These are phyloP conservation scores for Nannochloropsis gaditana DNA, from an alignment of 108 stramenopile species.

Conservation along the genomic window DNA sequence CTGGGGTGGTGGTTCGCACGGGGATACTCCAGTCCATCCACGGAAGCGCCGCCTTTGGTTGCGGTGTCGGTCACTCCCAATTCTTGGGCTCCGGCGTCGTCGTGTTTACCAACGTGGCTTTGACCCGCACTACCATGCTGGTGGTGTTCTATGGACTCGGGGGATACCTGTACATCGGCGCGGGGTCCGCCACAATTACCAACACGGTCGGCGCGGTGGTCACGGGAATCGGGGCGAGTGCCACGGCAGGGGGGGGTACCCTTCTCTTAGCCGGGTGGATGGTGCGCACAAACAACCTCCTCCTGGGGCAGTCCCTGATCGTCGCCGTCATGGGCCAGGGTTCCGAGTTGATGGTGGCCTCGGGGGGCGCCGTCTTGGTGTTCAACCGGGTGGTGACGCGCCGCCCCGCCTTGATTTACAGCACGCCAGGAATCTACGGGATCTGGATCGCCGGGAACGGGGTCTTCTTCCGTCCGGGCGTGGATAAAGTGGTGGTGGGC, in stretches of 20 bases:
- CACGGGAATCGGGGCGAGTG: not conserved
- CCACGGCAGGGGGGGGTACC: not conserved
- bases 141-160: not conserved
- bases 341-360: not conserved
- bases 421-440: not conserved
- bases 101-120: not conserved
- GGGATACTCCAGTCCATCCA: not conserved
- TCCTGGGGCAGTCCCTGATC: not conserved
- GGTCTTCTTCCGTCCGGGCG: not conserved
- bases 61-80: not conserved
- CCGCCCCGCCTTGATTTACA: not conserved
- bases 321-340: not conserved
- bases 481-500: not conserved
- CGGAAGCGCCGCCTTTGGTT: not conserved
- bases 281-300: not conserved
- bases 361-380: not conserved
- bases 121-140: not conserved
- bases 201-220: not conserved
- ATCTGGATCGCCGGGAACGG: conserved; percentile 16
- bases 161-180: not conserved
- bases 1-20: not conserved
- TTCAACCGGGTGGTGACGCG: not conserved
- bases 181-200: not conserved
- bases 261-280: not conserved
- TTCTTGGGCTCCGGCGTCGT: not conserved